phyloP scores from a whole-genome alignment of 331 rosid species.

The Prunus yedoensis region DNA sequence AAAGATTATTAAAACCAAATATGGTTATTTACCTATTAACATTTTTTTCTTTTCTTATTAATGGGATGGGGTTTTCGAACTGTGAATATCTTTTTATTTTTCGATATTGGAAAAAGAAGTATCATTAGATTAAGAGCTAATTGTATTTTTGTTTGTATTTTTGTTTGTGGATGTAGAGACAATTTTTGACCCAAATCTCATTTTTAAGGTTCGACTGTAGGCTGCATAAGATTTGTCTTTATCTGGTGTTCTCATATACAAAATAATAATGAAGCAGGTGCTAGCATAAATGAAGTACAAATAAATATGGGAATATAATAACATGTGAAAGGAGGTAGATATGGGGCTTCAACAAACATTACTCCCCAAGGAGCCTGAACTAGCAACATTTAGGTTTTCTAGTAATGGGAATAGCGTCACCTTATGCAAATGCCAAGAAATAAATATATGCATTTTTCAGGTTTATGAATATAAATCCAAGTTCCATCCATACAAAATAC shows the following conservation, averaged over 20 bases:
- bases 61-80: too few species aligned
- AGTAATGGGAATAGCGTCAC: slow-evolving; percentile 24
- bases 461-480: neutral
- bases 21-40: too few species aligned
- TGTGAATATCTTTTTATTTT: too few species aligned
- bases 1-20: too few species aligned
- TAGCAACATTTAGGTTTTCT: slow-evolving; percentile 52
- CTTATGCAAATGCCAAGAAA: slow-evolving; percentile 32
- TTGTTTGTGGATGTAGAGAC: too few species aligned
- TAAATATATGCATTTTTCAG: slow-evolving; percentile 33
- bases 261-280: neutral
- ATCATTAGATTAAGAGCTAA: too few species aligned
- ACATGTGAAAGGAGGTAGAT: slow-evolving; percentile 41
- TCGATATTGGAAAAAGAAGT: too few species aligned
- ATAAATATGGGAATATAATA: slow-evolving; percentile 24
- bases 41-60: too few species aligned
- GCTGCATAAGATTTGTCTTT: too few species aligned
- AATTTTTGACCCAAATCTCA: too few species aligned
- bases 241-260: neutral
- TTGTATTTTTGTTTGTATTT: too few species aligned
- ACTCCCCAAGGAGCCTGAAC: slow-evolving; percentile 46
- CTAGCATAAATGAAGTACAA: slow-evolving; percentile 20
- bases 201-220: too few species aligned
- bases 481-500: slow-evolving; percentile 14
- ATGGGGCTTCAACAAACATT: slow-evolving; percentile 33